These are phyloP conservation scores for Podospora conica DNA, from an alignment of 495 filamentous ascomycete species.

Conservation along the genomic window DNA sequence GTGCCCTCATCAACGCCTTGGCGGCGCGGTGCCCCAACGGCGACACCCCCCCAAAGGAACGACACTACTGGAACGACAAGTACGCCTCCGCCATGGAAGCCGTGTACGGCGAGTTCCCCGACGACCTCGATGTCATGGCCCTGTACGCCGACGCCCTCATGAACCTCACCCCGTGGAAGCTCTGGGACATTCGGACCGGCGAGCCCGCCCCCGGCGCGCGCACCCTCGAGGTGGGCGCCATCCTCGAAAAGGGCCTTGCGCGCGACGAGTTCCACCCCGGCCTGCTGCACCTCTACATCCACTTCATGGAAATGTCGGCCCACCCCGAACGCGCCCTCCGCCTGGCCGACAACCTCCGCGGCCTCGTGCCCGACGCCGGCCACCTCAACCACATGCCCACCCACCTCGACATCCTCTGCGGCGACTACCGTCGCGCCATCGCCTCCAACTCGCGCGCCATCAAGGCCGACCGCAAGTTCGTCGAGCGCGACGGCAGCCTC, in stretches of 20 bases:
- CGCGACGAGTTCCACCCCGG: conserved; percentile 52
- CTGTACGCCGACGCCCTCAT: conserved; percentile 62
- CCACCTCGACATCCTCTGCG: conserved; percentile 61
- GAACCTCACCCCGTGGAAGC: conserved; percentile 62
- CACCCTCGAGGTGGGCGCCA: conserved; percentile 50
- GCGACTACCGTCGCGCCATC: conserved; percentile 58
- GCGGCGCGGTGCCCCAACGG: conserved; percentile 48
- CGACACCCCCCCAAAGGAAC: conserved; percentile 33
- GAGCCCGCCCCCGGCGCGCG: conserved; percentile 47
- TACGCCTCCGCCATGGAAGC: conserved; percentile 57
- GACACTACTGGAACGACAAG: conserved; percentile 45
- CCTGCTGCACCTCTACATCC: conserved; percentile 63
- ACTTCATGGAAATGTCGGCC: conserved; percentile 67
- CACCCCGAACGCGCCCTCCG: conserved; percentile 53
- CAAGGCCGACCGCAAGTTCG: conserved; percentile 53
- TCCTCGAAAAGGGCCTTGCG: conserved; percentile 49
- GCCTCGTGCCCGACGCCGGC: conserved; percentile 58
- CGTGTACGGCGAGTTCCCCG: conserved; percentile 47
- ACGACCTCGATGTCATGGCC: conserved; percentile 55
- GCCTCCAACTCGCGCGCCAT: conserved; percentile 59
- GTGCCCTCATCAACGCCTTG: conserved; percentile 53
- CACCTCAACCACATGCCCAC: conserved; percentile 71
- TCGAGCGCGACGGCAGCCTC: conserved; percentile 42
- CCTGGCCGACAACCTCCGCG: conserved; percentile 53
- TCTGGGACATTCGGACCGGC: conserved; percentile 59